Percentiles rank a stretch among this genome's conserved stretches.
Evolutionary conservation across 148 eudicot species (phyloP).

Genomic region (Camellia japonica): DNA sequence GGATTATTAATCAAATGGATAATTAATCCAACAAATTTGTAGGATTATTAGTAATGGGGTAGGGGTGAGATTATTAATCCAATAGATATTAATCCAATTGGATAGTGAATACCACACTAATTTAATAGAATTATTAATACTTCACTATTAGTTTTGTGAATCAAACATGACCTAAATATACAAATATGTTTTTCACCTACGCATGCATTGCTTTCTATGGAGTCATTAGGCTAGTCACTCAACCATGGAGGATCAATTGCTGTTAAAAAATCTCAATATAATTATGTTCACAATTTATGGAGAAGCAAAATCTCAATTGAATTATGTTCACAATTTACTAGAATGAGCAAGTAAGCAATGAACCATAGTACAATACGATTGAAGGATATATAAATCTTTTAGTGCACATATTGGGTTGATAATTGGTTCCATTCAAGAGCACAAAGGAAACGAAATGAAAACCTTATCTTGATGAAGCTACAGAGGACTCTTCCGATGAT

Average conservation of each 20-base stretch:
- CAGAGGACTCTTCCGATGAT: conserved; percentile 22
- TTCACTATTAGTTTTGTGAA: too few species aligned
- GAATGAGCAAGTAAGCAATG: neutral
- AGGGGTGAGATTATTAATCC: too few species aligned
- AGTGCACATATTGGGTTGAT: neutral
- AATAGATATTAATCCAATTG: too few species aligned
- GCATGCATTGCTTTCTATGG: neutral
- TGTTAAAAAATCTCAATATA: neutral
- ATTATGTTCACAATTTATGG: neutral
- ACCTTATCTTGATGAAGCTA: conserved; percentile 34
- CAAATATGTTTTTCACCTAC: too few species aligned
- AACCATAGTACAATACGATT: neutral
- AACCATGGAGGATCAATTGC: neutral
- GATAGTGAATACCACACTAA: too few species aligned
- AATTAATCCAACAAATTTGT: too few species aligned
- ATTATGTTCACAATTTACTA: neutral
- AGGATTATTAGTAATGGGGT: too few species aligned
- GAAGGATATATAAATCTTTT: neutral
- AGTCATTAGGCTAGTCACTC: neutral
- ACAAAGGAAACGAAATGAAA: neutral
- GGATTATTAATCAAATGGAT: too few species aligned
- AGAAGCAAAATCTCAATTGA: neutral
- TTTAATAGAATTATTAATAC: too few species aligned
- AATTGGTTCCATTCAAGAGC: neutral
- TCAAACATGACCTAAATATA: too few species aligned